Percentiles rank a stretch among this genome's conserved stretches.
Conservation (phyloP, 2,329 filamentous ascomycete genomes). For the Verticillium klebahnii region DNA sequence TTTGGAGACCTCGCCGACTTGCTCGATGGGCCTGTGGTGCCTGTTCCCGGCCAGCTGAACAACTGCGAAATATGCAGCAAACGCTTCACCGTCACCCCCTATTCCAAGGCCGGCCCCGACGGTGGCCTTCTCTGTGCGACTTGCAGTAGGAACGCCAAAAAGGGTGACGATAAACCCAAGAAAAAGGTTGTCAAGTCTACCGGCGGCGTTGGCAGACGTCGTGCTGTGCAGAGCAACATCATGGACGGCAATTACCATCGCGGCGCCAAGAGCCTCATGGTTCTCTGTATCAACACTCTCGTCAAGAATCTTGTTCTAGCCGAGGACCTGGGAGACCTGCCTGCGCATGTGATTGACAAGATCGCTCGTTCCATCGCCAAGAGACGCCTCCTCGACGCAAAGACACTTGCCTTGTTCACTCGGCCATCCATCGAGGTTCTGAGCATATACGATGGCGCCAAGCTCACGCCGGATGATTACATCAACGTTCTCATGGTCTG, state of each 20-base stretch:
- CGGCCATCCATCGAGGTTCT: constrained; percentile 46
- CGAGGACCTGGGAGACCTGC: constrained; percentile 57
- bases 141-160: constrained; percentile 71
- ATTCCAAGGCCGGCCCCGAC: constrained; percentile 75
- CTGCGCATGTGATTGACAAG: constrained; percentile 50
- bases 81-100: constrained; percentile 88
- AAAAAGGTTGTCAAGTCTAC: constrained; percentile 25
- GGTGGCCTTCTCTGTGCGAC: constrained; percentile 81
- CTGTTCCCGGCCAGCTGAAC: constrained; percentile 78
- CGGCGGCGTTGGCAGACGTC: constrained; percentile 56
- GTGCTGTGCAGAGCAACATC: constrained; percentile 77
- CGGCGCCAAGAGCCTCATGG: constrained; percentile 65
- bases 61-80: constrained; percentile 84
- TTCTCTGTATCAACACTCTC: constrained; percentile 58
- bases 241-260: constrained; percentile 67
- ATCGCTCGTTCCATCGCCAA: constrained; percentile 58
- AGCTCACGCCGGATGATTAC: constrained; percentile 71
- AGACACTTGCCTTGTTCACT: constrained; percentile 53
- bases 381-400: constrained; percentile 48
- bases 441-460: constrained; percentile 54
- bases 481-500: constrained; percentile 74
- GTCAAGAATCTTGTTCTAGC: constrained; percentile 59
- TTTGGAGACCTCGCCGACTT: constrained; percentile 38
- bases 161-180: constrained; percentile 53
- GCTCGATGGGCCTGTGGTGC: constrained; percentile 41